phyloP scores from a whole-genome alignment of 1,284 basidiomycete genomes.

The Austroboletus sp. region DNA sequence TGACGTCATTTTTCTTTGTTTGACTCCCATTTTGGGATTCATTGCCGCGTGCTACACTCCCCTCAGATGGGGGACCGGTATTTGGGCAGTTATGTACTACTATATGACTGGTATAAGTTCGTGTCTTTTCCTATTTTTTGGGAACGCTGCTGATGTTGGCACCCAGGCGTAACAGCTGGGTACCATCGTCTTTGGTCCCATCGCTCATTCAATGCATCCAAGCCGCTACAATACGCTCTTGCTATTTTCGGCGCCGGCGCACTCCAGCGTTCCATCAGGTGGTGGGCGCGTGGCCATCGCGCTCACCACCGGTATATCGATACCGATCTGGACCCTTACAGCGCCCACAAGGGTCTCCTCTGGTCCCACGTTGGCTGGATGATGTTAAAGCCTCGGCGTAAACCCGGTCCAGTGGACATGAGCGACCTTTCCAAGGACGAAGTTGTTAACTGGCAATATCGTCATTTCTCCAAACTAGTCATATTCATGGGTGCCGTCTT shows the following conservation, averaged over 20 bases:
- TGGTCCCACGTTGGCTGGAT: constrained; percentile 91
- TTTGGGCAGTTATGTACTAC: constrained; percentile 75
- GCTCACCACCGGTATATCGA: constrained; percentile 94
- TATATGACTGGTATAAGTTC: constrained; percentile 76
- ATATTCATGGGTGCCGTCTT: constrained; percentile 67
- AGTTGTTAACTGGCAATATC: constrained; percentile 84
- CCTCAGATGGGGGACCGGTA: constrained; percentile 60
- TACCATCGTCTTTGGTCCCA: constrained; percentile 94
- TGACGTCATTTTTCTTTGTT: constrained; percentile 54
- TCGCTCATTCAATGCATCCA: constrained; percentile 82
- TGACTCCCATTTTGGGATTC: constrained; percentile 67
- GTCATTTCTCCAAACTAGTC: constrained; percentile 68
- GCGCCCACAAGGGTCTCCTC: constrained; percentile 76
- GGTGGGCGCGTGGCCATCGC: constrained; percentile 93
- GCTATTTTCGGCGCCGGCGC: constrained; percentile 78
- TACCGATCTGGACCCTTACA: constrained; percentile 91
- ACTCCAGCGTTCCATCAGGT: constrained; percentile 85
- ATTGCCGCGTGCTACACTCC: constrained; percentile 58
- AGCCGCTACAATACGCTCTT: constrained; percentile 71
- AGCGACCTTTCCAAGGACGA: constrained; percentile 74
- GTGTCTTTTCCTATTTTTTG: constrained; percentile 15
- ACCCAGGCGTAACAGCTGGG: constrained; percentile 62
- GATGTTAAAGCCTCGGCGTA: constrained; percentile 82
- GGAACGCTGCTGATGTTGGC: neutral
- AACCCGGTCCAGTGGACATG: constrained; percentile 83